Evolutionary conservation across 2,329 filamentous ascomycete genomes (phyloP).

Genomic region (Pseudophaeomoniella oleicola): DNA sequence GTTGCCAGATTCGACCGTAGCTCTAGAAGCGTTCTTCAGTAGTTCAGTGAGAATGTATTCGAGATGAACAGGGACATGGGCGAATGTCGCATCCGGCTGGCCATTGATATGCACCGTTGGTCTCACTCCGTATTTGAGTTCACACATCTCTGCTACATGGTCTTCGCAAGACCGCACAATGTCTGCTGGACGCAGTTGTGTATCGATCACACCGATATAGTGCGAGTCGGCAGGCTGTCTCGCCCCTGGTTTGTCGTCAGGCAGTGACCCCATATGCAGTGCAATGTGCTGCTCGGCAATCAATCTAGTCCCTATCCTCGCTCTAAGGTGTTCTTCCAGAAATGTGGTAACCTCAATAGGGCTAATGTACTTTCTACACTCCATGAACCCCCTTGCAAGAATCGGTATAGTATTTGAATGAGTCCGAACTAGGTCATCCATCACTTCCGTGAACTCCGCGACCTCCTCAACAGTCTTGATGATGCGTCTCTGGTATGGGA

Average conservation of each 20-base stretch:
- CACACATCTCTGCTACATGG: conserved; percentile 91
- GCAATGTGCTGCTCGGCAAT: conserved; percentile 96
- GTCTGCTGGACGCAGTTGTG: conserved; percentile 63
- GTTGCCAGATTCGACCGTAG: conserved; percentile 72
- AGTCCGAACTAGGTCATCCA: conserved; percentile 88
- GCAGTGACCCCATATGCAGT: conserved; percentile 61
- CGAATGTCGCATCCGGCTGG: conserved; percentile 74
- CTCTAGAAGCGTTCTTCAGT: conserved; percentile 91
- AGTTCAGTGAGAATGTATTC: conserved; percentile 97
- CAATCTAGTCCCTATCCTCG: conserved; percentile 82
- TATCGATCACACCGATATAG: conserved; percentile 94
- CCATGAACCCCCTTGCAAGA: conserved; percentile 80
- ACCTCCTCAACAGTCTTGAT: conserved; percentile 75
- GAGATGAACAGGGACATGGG: conserved; percentile 87
- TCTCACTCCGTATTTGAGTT: conserved; percentile 83
- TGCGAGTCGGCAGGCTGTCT: conserved; percentile 25
- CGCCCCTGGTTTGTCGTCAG: conserved; percentile 42
- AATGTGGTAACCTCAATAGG: conserved; percentile 75
- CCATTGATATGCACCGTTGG: conserved; percentile 71
- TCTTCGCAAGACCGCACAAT: conserved; percentile 74
- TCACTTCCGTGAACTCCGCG: conserved; percentile 77
- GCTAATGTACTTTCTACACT: conserved; percentile 81
- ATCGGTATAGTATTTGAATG: conserved; percentile 91
- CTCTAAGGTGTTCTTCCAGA: conserved; percentile 83
- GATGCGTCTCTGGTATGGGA: conserved; percentile 63